These are phyloP conservation scores for Sporothrix protearum DNA, from an alignment of 2,329 filamentous ascomycete genomes.

Conservation along the genomic window DNA sequence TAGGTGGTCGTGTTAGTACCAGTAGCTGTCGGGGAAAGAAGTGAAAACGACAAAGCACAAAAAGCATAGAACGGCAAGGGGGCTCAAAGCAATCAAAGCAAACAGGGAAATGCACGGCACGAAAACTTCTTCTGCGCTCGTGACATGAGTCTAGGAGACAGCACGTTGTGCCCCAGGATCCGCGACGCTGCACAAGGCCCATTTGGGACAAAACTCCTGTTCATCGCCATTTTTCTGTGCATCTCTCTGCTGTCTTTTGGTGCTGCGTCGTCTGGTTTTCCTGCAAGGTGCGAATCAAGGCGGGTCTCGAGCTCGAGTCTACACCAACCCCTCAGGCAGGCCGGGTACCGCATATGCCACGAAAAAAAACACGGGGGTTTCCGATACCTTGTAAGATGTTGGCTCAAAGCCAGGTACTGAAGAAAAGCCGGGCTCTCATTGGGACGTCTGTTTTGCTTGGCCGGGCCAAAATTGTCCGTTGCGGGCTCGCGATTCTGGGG, in stretches of 20 bases:
- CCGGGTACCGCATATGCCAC: background rate
- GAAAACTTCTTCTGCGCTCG: background rate
- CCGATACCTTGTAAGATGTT: background rate
- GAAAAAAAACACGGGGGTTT: conserved; percentile 1
- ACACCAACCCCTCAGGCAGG: background rate
- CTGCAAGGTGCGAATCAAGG: background rate
- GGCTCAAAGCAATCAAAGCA: background rate
- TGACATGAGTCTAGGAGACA: background rate
- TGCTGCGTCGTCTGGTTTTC: background rate
- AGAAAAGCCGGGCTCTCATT: background rate
- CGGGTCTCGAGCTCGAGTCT: background rate
- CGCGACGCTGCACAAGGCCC: conserved; percentile 27
- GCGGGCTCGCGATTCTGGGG: background rate
- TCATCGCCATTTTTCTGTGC: background rate
- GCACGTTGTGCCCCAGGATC: conserved; percentile 18
- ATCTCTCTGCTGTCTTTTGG: background rate
- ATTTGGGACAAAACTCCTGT: conserved; percentile 15
- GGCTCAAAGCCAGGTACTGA: background rate
- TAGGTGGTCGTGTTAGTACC: background rate
- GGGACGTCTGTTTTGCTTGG: background rate
- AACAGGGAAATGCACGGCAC: background rate
- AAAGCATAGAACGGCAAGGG: background rate
- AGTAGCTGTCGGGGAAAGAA: background rate
- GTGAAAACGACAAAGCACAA: too few relatives aligned
- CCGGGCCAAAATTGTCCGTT: background rate